Evolutionary conservation across 1,139 yeast genomes (phyloP), one percentile per base, ranked within the genome.

Genomic region (Magnusiomyces sp.): DNA sequence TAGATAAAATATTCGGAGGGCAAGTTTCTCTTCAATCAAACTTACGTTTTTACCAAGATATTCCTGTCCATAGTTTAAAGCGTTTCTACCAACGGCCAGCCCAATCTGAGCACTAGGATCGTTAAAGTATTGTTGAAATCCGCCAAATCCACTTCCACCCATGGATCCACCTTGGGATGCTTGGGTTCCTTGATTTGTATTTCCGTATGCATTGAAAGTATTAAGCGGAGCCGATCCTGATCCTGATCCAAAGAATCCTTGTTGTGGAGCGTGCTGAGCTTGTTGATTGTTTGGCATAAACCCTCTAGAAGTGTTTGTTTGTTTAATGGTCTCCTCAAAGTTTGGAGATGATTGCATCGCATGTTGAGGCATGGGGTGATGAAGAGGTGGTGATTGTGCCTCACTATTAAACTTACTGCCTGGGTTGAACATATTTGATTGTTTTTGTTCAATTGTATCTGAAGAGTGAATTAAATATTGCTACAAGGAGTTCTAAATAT

Each of bases 51-150:
- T 81, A 56, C 83, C 87, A 60, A 88, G 68, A 64, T 85, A 86
- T 56, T 82, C 83, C 59, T 85, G 87, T 38, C 79, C 78, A 37
- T 74, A 75, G 53, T 69, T 81, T 49, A 92, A 77, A 4, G 97
- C 96, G 50, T 78, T 77, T 60, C 87, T 84, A 33, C 97, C 96
- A 54, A 90, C 80, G 61, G 87, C 95, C 36, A 92, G 77, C 1
- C 97, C 96, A 74, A 92, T 76, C 49, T 85, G 80, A 0, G 95
- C 79, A 5, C 88, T 79, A 19, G 95, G 94, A 61, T 87, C 95
- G 57, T 76, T 78, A 64, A 88, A 77, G 46, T 62, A 63, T 44
- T 52, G 53, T 31, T 43, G 43, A 31, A 43, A 43, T 32, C 45
- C 48, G 6, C 40, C 32, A 33, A 39, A 40, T 9, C 61, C 57